phyloP scores from a whole-genome alignment of 257 asterid species.

The Solanum neorickii region DNA sequence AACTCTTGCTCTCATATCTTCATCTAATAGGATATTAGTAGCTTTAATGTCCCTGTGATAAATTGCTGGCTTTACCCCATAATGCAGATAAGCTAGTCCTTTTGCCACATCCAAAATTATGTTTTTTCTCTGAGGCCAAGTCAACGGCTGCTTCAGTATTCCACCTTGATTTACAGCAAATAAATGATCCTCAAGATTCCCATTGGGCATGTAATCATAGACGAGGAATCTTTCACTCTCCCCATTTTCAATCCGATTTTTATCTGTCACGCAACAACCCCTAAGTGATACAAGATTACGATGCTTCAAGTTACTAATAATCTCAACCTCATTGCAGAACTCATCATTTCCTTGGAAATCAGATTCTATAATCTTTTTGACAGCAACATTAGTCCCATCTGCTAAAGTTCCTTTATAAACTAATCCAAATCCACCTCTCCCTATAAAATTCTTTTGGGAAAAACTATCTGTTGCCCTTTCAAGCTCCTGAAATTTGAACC shows the following conservation, averaged over 20 bases:
- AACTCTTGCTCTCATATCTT: slow-evolving; percentile 78
- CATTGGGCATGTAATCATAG: slow-evolving; percentile 82
- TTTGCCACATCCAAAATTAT: slow-evolving; percentile 80
- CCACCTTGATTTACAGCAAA: slow-evolving; percentile 11
- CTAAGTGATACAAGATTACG: slow-evolving; percentile 77
- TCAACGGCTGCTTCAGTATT: slow-evolving; percentile 14
- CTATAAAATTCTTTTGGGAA: slow-evolving; percentile 54
- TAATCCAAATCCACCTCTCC: slow-evolving; percentile 85
- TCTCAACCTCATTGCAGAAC: slow-evolving; percentile 90
- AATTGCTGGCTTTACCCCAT: slow-evolving; percentile 79
- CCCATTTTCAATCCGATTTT: slow-evolving; percentile 7
- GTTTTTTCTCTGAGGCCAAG: slow-evolving; percentile 79
- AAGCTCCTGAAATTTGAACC: slow-evolving; percentile 65
- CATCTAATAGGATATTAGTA: slow-evolving; percentile 69
- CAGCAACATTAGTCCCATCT: slow-evolving; percentile 74
- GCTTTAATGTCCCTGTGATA: slow-evolving; percentile 83
- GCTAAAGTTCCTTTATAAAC: slow-evolving; percentile 58
- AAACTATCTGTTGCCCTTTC: slow-evolving; percentile 62
- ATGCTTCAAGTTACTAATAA: slow-evolving; percentile 82
- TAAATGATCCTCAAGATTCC: slow-evolving; percentile 79
- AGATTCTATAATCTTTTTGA: slow-evolving; percentile 60
- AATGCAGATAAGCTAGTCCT: slow-evolving; percentile 63
- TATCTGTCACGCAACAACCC: slow-evolving; percentile 75
- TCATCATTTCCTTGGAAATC: slow-evolving; percentile 69
- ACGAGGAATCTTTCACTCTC: slow-evolving; percentile 64